Evolutionary conservation across 108 stramenopile species (phyloP).

Genomic region (Pseudonitzschia multiseries): DNA sequence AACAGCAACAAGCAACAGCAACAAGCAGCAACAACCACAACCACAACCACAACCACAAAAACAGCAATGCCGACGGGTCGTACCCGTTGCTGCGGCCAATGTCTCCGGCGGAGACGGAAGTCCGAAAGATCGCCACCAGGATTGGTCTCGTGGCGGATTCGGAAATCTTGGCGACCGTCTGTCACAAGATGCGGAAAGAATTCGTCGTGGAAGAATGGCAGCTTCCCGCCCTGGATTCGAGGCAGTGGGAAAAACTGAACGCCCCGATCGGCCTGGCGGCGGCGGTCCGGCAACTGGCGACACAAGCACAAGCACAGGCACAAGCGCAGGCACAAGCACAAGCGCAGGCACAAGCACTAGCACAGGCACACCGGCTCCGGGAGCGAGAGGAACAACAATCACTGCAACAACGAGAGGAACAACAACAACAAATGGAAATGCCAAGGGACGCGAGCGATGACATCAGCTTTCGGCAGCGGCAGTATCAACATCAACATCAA

Average conservation of each 20-base stretch:
- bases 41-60: no score
- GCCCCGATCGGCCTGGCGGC: slow-evolving; percentile 32
- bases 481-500: no score
- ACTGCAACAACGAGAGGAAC: not conserved
- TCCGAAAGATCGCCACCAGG: not conserved
- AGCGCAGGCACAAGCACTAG: no score
- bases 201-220: slow-evolving; percentile 33
- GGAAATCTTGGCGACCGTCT: slow-evolving; percentile 12
- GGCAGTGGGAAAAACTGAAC: slow-evolving; percentile 23
- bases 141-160: slow-evolving; percentile 9
- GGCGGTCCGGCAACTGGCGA: slow-evolving; percentile 10
- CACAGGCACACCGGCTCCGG: no score
- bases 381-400: no score
- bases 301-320: no score
- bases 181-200: slow-evolving; percentile 20
- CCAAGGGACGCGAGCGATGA: not conserved
- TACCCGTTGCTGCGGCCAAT: not conserved
- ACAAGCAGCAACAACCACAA: no score
- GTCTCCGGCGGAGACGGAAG: slow-evolving; percentile 4
- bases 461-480: no score
- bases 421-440: not conserved
- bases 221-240: slow-evolving; percentile 20
- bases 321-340: no score
- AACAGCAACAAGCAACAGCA: no score
- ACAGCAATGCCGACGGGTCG: not conserved